Conservation (phyloP, 192 early-diverging fungal species). For the Backusella tuberculispora region DNA sequence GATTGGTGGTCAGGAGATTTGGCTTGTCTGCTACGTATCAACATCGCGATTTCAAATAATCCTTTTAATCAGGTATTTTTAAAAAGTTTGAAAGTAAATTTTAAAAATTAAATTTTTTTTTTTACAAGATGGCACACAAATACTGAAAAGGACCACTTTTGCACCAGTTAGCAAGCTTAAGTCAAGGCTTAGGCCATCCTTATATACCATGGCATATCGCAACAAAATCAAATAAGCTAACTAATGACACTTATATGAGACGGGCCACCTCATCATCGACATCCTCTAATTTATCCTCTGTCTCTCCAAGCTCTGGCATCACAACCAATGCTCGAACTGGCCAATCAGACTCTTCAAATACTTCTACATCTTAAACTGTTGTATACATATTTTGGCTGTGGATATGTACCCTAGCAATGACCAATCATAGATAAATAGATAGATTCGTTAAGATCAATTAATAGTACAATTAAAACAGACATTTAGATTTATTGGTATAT, state of each 20-base stretch:
- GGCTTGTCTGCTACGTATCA: constrained; percentile 16
- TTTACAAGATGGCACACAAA: no score
- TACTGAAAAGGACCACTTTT: no score
- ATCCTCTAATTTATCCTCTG: constrained; percentile 5
- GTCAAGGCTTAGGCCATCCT: background rate
- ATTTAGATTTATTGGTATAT: no score
- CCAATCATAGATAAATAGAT: background rate
- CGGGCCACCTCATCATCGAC: background rate
- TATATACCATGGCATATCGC: constrained; percentile 1
- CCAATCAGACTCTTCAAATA: background rate
- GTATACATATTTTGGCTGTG: background rate
- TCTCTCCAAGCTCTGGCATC: constrained; percentile 4
- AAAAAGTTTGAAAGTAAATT: background rate
- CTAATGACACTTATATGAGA: background rate
- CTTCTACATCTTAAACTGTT: background rate
- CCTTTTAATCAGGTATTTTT: background rate
- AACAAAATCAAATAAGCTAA: background rate
- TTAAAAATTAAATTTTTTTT: no score
- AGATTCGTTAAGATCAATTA: no score
- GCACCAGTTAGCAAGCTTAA: no score
- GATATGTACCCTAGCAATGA: background rate
- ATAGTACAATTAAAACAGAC: no score
- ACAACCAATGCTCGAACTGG: background rate
- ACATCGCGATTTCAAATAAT: no score
- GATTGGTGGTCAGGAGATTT: constrained; percentile 13